Conservation (phyloP, 306 rosid genomes). For the Nissolia schottii region DNA sequence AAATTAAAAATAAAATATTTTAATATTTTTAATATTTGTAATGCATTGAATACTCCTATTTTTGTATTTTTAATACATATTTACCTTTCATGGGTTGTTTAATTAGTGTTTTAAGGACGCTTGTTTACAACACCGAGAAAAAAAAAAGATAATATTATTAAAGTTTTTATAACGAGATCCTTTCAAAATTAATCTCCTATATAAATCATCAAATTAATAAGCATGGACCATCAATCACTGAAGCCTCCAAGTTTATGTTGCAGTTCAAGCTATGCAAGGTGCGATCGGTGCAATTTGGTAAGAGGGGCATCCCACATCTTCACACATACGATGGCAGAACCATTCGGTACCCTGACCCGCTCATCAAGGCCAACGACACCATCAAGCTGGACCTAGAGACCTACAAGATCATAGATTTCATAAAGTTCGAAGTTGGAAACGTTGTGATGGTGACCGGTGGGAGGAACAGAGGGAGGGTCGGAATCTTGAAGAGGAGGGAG, state of each 20-base stretch:
- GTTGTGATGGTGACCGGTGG: conserved; percentile 50
- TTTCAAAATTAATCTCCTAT: too few relatives aligned
- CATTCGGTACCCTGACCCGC: conserved; percentile 62
- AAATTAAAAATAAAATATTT: too few relatives aligned
- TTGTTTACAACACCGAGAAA: too few relatives aligned
- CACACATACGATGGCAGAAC: conserved; percentile 62
- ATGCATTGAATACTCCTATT: too few relatives aligned
- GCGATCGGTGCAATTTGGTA: conserved; percentile 59
- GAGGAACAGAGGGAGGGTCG: conserved; percentile 41
- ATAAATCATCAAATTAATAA: too few relatives aligned
- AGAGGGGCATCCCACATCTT: conserved; percentile 49
- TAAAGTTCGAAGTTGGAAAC: conserved; percentile 56
- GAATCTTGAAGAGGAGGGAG: conserved; percentile 50
- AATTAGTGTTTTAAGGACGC: too few relatives aligned
- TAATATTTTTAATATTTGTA: too few relatives aligned
- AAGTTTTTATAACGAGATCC: too few relatives aligned
- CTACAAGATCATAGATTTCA: conserved; percentile 45
- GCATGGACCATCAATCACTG: background rate
- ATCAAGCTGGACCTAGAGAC: conserved; percentile 49
- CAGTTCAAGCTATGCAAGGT: conserved; percentile 57
- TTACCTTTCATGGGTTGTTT: too few relatives aligned
- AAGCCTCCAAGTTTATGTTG: conserved; percentile 18
- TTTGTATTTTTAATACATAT: too few relatives aligned
- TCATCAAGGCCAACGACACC: conserved; percentile 58
- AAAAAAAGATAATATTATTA: too few relatives aligned